Evolutionary conservation across 1,284 basidiomycete species (phyloP).

Genomic region (Trichosporon asahii): DNA sequence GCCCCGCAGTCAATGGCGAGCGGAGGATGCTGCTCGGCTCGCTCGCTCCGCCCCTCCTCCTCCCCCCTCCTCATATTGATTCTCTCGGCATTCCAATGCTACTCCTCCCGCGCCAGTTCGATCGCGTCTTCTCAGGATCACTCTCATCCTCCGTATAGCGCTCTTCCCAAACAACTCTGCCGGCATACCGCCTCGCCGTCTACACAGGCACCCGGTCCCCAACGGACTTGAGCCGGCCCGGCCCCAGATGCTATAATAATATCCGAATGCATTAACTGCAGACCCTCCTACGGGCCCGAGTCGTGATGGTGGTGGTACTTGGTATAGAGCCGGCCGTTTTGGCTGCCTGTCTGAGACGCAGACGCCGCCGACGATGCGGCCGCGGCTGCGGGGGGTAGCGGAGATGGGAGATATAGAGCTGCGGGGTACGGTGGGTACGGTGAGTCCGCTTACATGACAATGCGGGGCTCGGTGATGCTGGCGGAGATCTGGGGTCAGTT

Average conservation of each 20-base stretch:
- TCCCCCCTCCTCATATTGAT: not conserved
- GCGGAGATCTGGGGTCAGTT: constrained; percentile 45
- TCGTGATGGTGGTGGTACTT: not conserved
- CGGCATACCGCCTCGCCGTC: not conserved
- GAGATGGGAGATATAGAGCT: constrained; percentile 1
- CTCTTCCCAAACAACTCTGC: not conserved
- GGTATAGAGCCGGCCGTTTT: not conserved
- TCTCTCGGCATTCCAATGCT: not conserved
- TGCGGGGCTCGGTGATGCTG: constrained; percentile 54
- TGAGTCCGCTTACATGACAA: constrained; percentile 48
- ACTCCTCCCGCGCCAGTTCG: not conserved
- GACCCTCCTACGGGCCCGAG: not conserved
- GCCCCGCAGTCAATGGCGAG: not conserved
- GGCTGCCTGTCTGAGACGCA: not conserved
- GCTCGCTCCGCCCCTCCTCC: not conserved
- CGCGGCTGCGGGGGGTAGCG: no score
- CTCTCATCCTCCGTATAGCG: not conserved
- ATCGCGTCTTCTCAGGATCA: not conserved
- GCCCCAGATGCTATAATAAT: not conserved
- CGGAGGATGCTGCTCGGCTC: not conserved
- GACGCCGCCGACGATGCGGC: not conserved
- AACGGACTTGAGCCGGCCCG: not conserved
- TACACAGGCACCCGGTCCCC: not conserved
- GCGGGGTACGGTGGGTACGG: not conserved
- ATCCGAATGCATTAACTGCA: constrained; percentile 1